Base-by-base conservation (phyloP, 1,284 basidiomycete species). In the Sanghuangporus sanghuang region DNA sequence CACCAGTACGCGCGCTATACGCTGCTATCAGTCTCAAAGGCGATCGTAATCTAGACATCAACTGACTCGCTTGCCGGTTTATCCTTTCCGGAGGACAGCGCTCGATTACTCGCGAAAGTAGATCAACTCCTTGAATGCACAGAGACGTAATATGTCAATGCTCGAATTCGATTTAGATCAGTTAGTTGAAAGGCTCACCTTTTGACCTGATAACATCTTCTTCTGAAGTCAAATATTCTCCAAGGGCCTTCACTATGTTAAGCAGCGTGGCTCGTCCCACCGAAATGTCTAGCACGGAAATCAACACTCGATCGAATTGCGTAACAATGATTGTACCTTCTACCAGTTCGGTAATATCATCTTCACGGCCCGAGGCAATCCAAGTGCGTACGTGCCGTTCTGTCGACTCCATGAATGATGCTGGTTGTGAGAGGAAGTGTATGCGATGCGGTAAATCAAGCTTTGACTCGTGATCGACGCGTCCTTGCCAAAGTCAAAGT, bases 181-280 rank as follows among this genome's bases (percentile, higher is more conserved):
- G 46, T 88, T 95, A 96, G 79, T 93, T 93, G 6, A 54, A 21
- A 38, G 46, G 21, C 63, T 66, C 48, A 88, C 96, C 96, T 79
- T 94, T 93, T 5, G 86, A 83, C 46, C 96, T 82, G 14, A 89
- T 74, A 2, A 82, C 79, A 68, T 91, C 92, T 61, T 96, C 91
- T 68, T 95, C 92, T 1, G 91, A 87, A 0, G 92, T 96, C 35
- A 99, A 80, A 70, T 90, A 94, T 68, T 92, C 89, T 39, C 93
- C 93, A 0, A 97, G 81, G 21, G 87, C 86, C 70, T 92, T 93
- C 14, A 98, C 93, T n/a, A 98, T 77, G 63, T 88, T 82, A 2
- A 97, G 79, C 6, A 98, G 78, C n/a, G 85, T 82, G 32, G 83
- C 75, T 16, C 78, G 73, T 36, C 85, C 85, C 64, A 75, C 77